Evolutionary conservation across 192 early-diverging fungal species (phyloP), one percentile per base, ranked within the genome.

Genomic region (Mortierella claussenii): DNA sequence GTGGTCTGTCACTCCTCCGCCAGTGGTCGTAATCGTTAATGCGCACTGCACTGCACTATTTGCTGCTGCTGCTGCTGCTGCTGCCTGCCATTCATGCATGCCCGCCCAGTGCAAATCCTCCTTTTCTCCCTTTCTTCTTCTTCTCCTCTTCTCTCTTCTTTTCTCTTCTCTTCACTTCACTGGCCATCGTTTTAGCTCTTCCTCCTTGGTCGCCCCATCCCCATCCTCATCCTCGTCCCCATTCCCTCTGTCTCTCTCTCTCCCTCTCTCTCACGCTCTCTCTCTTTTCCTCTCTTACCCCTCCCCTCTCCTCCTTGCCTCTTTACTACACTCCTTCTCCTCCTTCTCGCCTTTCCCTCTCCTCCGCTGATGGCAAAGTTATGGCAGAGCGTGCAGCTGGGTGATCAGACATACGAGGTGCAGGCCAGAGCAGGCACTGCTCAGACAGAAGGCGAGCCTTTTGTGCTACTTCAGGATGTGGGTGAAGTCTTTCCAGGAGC

Each of bases 401-500:
- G 15, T 17, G 30, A 34, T 7, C 7, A 54, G 2, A 27, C 52
- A 9, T 21, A 33, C 5, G 52, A 54, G 30, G 52, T 54, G 3
- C 4, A 33, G n/a, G 52, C 52, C 3, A 5, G 52, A 15, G 4
- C n/a, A 20, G 52, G 52, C 30, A 54, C 52, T 8, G 3, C 52
- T 5, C 52, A 54, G 28, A 54, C 52, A 34, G 17, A 54, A 5
- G 32, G n/a, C 10, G 26, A 54, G 31, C 30, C 52, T 2, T 54
- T 54, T 34, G 32, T 54, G 8, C 52, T 54, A 3, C 31, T 54
- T 2, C 52, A 54, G 2, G 52, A 54, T 20, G 31, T 54, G 13
- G 26, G 34, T 21, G 52, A 54, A 4, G 28, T 54, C 52, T 54
- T 54, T 34, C 30, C 52, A 2, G 28, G 31, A 11, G 52, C 32